Evolutionary conservation across 179 eudicot species (phyloP), one percentile per base, ranked within the genome.

Genomic region (Sideroxylon spinosum): DNA sequence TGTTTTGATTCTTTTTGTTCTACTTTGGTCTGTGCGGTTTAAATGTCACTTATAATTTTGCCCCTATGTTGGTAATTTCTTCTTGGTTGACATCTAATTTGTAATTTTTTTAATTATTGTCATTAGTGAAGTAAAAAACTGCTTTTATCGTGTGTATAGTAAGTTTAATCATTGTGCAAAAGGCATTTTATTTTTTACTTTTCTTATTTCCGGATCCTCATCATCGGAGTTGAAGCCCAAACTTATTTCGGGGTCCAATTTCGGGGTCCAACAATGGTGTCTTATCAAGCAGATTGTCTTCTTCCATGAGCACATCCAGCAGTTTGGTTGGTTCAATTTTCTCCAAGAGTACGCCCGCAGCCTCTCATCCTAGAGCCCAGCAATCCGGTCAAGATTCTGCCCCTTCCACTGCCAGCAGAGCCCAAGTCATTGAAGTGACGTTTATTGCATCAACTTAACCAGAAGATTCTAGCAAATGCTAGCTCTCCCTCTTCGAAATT

Each of bases 141-240:
- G n/a, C n/a, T n/a, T n/a, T n/a, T n/a, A n/a, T n/a, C n/a, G n/a
- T n/a, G n/a, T n/a, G n/a, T n/a, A n/a, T n/a, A n/a, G n/a, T n/a
- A n/a, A n/a, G n/a, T n/a, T n/a, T n/a, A n/a, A n/a, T n/a, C n/a
- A n/a, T n/a, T n/a, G n/a, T n/a, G n/a, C n/a, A n/a, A n/a, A n/a
- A n/a, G n/a, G n/a, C n/a, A n/a, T n/a, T n/a, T n/a, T n/a, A n/a
- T n/a, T n/a, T n/a, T n/a, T n/a, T n/a, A n/a, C n/a, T n/a, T n/a
- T n/a, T n/a, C n/a, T n/a, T n/a, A n/a, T n/a, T n/a, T n/a, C n/a
- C n/a, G n/a, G n/a, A 50, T 93, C 97, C 44, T 95, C 97, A n/a
- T 95, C 98, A 13, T 89, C 93, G n/a, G 97, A 93, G 75, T 80
- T 95, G 76, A 90, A 86, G 83, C 83, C 91, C 19, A 89, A 88